Conservation (phyloP, 2,329 filamentous ascomycete species). For the Fusarium pilosicola region DNA sequence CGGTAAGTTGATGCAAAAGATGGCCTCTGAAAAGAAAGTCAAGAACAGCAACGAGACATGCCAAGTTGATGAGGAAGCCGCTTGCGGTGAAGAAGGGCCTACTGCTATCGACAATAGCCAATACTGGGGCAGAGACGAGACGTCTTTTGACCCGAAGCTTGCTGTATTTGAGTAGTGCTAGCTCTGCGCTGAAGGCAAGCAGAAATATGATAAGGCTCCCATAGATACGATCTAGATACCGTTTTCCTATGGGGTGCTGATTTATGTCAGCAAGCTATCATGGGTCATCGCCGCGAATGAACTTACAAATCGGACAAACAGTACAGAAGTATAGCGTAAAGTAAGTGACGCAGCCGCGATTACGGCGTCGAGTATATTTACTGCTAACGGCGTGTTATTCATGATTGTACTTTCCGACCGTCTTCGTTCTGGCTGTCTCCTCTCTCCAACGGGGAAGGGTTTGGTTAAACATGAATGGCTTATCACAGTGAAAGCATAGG, state of each 20-base stretch:
- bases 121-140: background rate
- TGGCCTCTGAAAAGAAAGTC: background rate
- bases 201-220: background rate
- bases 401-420: accelerated
- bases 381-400: accelerated
- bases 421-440: no score
- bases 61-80: background rate
- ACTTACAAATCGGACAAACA: background rate
- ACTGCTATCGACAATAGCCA: background rate
- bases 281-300: accelerated
- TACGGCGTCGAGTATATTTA: background rate
- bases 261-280: background rate
- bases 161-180: background rate
- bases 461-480: background rate
- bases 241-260: background rate
- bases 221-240: background rate
- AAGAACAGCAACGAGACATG: background rate
- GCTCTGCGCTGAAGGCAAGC: background rate
- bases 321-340: background rate
- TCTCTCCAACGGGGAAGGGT: no score
- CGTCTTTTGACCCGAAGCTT: background rate
- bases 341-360: background rate
- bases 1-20: background rate
- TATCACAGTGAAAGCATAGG: no score
- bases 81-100: accelerated